Conservation (phyloP, 768 basidiomycete genomes). For the Agrocybe praecox region DNA sequence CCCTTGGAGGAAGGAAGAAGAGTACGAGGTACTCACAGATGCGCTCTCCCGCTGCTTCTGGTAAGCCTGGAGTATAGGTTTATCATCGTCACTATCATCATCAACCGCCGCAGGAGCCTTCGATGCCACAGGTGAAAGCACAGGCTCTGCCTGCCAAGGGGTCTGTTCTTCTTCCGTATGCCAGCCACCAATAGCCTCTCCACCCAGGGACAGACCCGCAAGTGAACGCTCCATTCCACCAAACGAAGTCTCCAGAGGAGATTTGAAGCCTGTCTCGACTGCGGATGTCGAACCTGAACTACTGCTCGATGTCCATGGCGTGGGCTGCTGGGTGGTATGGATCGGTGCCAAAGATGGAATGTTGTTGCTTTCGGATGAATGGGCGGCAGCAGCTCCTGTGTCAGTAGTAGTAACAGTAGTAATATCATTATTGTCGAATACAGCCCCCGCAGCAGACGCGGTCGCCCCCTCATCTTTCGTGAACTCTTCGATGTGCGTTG, state of each 20-base stretch:
- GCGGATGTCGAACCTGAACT: slow-evolving; percentile 13
- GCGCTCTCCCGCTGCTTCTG: slow-evolving; percentile 24
- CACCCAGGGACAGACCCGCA: slow-evolving; percentile 38
- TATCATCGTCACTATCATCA: slow-evolving; percentile 71
- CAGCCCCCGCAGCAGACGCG: slow-evolving; percentile 7
- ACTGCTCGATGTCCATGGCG: slow-evolving; percentile 3
- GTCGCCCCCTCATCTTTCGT: slow-evolving; percentile 12
- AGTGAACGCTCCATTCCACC: slow-evolving; percentile 34
- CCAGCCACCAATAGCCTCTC: slow-evolving; percentile 48
- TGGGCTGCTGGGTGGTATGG: slow-evolving; percentile 4
- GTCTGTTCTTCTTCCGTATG: slow-evolving; percentile 43
- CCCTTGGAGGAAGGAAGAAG: not conserved
- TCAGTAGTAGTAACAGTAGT: slow-evolving; percentile 9
- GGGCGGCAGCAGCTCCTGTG: not conserved
- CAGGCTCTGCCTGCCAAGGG: slow-evolving; percentile 38
- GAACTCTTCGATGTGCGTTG: slow-evolving; percentile 28
- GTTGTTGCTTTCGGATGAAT: slow-evolving; percentile 4
- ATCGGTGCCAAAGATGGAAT: slow-evolving; percentile 5
- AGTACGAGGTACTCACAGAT: slow-evolving; percentile 25
- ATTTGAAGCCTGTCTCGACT: slow-evolving; percentile 23
- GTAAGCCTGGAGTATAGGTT: slow-evolving; percentile 58
- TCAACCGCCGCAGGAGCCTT: slow-evolving; percentile 35
- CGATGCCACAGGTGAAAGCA: slow-evolving; percentile 6
- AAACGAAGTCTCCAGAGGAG: slow-evolving; percentile 35
- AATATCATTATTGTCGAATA: not conserved